Evolutionary conservation across 2,329 filamentous ascomycete species (phyloP).

Genomic region (Clarireedia monteithiana): DNA sequence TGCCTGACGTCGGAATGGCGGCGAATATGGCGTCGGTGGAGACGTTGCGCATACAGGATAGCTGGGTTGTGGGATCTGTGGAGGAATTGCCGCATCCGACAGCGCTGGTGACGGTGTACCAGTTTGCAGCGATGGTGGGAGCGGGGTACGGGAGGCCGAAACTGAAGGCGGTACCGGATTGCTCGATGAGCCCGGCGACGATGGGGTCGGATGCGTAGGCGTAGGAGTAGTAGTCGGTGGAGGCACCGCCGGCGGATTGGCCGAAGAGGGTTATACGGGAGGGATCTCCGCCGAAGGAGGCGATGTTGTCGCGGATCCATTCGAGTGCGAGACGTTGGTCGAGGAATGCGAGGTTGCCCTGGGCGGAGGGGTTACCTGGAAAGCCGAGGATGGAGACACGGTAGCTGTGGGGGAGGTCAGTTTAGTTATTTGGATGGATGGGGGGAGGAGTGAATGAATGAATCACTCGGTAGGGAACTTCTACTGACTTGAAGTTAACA

Average conservation of each 20-base stretch:
- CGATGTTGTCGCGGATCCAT: constrained; percentile 52
- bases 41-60: constrained; percentile 25
- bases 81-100: constrained; percentile 25
- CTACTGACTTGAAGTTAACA: constrained; percentile 33
- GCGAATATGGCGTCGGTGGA: constrained; percentile 16
- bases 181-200: constrained; percentile 16
- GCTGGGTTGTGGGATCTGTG: constrained; percentile 13
- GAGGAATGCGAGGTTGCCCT: constrained; percentile 41
- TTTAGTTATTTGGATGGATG: constrained; percentile 6
- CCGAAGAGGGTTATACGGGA: constrained; percentile 34
- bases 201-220: constrained; percentile 12
- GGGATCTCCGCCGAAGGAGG: constrained; percentile 35
- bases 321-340: constrained; percentile 51
- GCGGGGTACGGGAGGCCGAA: constrained; percentile 19
- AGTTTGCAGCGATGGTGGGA: constrained; percentile 13
- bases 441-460: constrained; percentile 7
- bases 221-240: constrained; percentile 15
- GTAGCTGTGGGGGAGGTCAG: constrained; percentile 35
- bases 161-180: constrained; percentile 21
- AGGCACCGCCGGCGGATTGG: constrained; percentile 32
- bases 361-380: constrained; percentile 37
- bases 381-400: constrained; percentile 61
- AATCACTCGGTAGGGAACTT: too few species aligned
- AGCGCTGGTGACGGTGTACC: constrained; percentile 18
- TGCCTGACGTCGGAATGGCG: constrained; percentile 8